phyloP scores from a whole-genome alignment of 306 rosid genomes.

The Trichosanthes cucumerina region DNA sequence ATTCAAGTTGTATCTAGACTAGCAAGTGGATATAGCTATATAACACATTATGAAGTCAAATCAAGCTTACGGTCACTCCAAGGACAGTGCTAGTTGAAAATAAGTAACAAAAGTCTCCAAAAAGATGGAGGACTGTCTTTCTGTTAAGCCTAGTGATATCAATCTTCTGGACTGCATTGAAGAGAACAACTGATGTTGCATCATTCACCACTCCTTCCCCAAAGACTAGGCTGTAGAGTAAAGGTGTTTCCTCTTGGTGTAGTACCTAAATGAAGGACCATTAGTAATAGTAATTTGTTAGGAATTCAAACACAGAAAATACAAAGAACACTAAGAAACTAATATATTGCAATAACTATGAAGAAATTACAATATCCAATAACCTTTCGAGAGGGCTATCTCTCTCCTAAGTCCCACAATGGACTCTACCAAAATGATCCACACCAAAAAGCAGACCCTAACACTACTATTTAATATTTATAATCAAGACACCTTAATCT shows the following conservation, averaged over 20 bases:
- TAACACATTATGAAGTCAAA: background rate
- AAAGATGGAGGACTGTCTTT: slow-evolving; percentile 18
- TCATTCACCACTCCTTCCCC: slow-evolving; percentile 97
- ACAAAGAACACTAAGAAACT: no score
- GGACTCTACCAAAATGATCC: no score
- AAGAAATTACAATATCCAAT: no score
- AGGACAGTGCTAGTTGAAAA: slow-evolving; percentile 75
- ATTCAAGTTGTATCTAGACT: background rate
- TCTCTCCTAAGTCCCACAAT: no score
- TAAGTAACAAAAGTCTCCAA: slow-evolving; percentile 65
- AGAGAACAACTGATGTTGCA: slow-evolving; percentile 89
- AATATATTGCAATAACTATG: no score
- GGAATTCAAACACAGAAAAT: no score
- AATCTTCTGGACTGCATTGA: slow-evolving; percentile 75
- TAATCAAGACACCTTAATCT: no score
- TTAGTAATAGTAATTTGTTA: background rate
- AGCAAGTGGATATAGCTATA: background rate
- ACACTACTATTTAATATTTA: no score
- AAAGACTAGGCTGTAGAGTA: slow-evolving; percentile 81
- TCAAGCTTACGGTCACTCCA: slow-evolving; percentile 50
- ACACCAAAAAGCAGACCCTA: no score
- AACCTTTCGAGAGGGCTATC: no score
- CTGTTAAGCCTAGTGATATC: slow-evolving; percentile 37
- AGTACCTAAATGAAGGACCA: slow-evolving; percentile 49
- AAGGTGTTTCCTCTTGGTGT: slow-evolving; percentile 79